Evolutionary conservation across 805 yeast genomes (phyloP).

Genomic region (Cyberlindnera mycetangii): DNA sequence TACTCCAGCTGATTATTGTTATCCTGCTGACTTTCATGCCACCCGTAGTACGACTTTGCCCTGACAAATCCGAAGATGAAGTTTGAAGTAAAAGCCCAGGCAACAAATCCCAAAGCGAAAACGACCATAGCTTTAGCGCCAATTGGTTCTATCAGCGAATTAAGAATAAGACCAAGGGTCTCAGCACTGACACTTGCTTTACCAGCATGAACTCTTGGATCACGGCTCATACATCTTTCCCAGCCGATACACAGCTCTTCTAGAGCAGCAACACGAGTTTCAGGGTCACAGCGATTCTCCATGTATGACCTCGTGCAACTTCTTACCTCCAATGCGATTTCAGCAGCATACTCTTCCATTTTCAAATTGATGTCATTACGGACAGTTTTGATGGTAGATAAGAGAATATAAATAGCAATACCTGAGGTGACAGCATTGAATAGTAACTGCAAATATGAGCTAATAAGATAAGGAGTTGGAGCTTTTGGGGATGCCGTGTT

Average conservation of each 20-base stretch:
- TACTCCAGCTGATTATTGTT: constrained; percentile 3
- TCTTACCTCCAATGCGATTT: constrained; percentile 48
- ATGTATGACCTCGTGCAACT: constrained; percentile 49
- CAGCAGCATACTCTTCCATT: constrained; percentile 45
- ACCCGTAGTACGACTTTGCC: constrained; percentile 43
- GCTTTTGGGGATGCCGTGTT: constrained; percentile 47
- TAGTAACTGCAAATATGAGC: constrained; percentile 59
- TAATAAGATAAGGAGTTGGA: constrained; percentile 51
- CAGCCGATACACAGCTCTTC: constrained; percentile 55
- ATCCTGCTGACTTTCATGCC: constrained; percentile 15
- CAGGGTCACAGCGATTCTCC: constrained; percentile 57
- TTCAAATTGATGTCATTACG: constrained; percentile 51
- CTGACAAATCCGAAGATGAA: constrained; percentile 65
- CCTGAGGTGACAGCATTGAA: constrained; percentile 47
- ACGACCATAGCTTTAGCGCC: constrained; percentile 56
- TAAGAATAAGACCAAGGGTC: constrained; percentile 57
- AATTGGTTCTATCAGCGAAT: constrained; percentile 65
- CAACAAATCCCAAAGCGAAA: constrained; percentile 35
- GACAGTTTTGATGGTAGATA: constrained; percentile 45
- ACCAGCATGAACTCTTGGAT: constrained; percentile 40
- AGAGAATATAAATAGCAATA: constrained; percentile 42
- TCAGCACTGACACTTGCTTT: constrained; percentile 60
- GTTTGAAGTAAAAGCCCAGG: constrained; percentile 57
- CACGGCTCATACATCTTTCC: constrained; percentile 64
- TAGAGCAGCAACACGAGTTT: constrained; percentile 55